Evolutionary conservation across 345 rosid genomes (phyloP).

Genomic region (Salix viminalis): DNA sequence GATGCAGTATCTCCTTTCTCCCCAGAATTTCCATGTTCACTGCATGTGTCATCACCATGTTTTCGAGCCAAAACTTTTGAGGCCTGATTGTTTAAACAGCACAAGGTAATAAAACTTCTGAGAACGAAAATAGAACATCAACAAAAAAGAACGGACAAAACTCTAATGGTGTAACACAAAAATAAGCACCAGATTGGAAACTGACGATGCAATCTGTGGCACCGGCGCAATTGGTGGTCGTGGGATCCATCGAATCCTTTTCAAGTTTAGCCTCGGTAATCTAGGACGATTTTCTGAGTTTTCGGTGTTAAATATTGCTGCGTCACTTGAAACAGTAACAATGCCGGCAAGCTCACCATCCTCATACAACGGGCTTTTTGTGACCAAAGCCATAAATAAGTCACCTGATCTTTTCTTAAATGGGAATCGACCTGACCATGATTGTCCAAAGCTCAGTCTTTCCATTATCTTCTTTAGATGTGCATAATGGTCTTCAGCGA

Average conservation of each 20-base stretch:
- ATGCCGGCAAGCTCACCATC: conserved; percentile 61
- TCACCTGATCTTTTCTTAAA: conserved; percentile 67
- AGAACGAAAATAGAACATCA: conserved; percentile 5
- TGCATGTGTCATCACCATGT: conserved; percentile 32
- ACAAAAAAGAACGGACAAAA: neutral
- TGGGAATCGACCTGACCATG: conserved; percentile 91
- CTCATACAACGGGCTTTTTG: conserved; percentile 63
- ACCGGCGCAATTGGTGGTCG: conserved; percentile 42
- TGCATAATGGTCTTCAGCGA: conserved; percentile 47
- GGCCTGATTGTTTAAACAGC: conserved; percentile 42
- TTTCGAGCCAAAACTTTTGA: conserved; percentile 46
- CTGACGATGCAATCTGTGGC: conserved; percentile 61
- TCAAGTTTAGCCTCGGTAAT: conserved; percentile 34
- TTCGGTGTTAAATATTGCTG: conserved; percentile 40
- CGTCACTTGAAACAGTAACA: conserved; percentile 74
- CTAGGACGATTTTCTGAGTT: conserved; percentile 35
- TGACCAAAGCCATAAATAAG: conserved; percentile 58
- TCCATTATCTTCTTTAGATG: conserved; percentile 41
- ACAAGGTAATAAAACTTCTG: conserved; percentile 13
- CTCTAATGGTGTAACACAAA: conserved; percentile 16
- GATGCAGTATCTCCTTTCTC: conserved; percentile 32
- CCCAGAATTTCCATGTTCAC: conserved; percentile 21
- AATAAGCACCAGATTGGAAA: conserved; percentile 71
- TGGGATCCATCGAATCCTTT: conserved; percentile 57
- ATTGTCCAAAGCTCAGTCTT: conserved; percentile 43